Base-by-base conservation (phyloP, 345 rosid genomes). In the Eucalyptus regnans region DNA sequence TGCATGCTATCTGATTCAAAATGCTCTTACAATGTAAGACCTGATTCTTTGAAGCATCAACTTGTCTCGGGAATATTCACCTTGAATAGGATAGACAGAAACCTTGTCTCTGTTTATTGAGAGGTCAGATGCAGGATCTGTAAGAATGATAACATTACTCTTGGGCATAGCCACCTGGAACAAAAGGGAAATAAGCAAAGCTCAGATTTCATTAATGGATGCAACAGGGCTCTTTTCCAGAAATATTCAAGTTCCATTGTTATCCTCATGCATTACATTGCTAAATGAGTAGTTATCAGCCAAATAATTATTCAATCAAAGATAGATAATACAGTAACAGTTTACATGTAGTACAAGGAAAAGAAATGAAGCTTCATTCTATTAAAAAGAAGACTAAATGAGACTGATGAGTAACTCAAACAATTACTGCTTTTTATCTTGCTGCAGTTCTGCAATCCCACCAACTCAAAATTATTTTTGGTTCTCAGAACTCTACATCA, bases 1-100 rank as follows among this genome's bases (percentile, higher is more conserved):
- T 81, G 44, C 85, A 41, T 46, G 49, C 12, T 88, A 31, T 81
- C 46, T 33, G 58, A n/a, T 25, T 41, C 88, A 64, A 46, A 91
- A 86, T 91, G 95, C 97, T 92, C 99, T 97, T 96, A 98, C 98
- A 93, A 96, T 97, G 97, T 98, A 98, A 93, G 99, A 97, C 93
- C 93, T 97, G 97, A 97, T 96, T 93, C 98, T 95, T 91, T 98
- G 99, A 91, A 96, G 97, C 99, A 98, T 98, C 96, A 98, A 92
- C 94, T 94, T 96, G 89, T 94, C 95, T 64, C 97, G 94, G 27
- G 97, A 94, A 91, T 97, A 98, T 91, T 96, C 97, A 89, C 99
- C 99, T 79, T 86, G 90, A 91, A 97, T 89, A 56, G 98, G 97
- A 94, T 94, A 91, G 83, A 96, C 56, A 50, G 93, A 90, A 89